Conservation (phyloP, 768 basidiomycete species). For the Serendipita sp. region DNA sequence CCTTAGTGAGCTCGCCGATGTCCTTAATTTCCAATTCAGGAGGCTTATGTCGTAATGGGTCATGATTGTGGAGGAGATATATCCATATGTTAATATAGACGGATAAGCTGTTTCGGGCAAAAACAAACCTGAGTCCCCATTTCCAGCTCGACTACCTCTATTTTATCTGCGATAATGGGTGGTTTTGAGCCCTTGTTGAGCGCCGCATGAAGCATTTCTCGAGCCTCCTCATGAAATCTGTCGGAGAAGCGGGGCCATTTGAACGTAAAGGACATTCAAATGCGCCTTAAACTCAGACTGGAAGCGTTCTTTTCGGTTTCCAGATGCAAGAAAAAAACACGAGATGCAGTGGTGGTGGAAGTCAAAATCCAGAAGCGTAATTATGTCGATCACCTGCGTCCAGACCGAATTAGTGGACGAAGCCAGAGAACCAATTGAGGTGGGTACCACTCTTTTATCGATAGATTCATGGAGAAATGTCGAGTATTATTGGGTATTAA, state of each 20-base stretch:
- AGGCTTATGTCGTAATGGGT: slow-evolving; percentile 35
- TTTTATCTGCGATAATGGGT: slow-evolving; percentile 90
- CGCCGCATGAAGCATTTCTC: slow-evolving; percentile 90
- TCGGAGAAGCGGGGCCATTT: slow-evolving; percentile 95
- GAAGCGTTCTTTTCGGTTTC: too few relatives aligned
- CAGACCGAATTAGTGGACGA: too few relatives aligned
- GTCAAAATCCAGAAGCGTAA: too few relatives aligned
- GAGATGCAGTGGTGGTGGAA: too few relatives aligned
- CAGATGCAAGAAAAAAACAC: too few relatives aligned
- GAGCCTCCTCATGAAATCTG: slow-evolving; percentile 90
- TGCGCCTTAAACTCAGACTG: too few relatives aligned
- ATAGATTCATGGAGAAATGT: too few relatives aligned
- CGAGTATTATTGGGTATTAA: too few relatives aligned
- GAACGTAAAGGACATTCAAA: slow-evolving; percentile 44
- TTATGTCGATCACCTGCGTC: too few relatives aligned
- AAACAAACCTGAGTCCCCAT: slow-evolving; percentile 81
- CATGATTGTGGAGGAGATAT: not conserved
- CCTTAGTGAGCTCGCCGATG: slow-evolving; percentile 88
- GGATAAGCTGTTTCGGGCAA: not conserved
- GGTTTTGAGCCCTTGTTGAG: slow-evolving; percentile 97
- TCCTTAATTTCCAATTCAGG: slow-evolving; percentile 95
- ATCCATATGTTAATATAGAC: slow-evolving; percentile 10
- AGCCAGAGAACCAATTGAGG: too few relatives aligned
- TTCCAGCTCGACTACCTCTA: slow-evolving; percentile 95
- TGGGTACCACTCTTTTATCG: too few relatives aligned